Evolutionary conservation across 1,139 yeast genomes (phyloP).

Genomic region (Groenewaldozyma auringiensis): DNA sequence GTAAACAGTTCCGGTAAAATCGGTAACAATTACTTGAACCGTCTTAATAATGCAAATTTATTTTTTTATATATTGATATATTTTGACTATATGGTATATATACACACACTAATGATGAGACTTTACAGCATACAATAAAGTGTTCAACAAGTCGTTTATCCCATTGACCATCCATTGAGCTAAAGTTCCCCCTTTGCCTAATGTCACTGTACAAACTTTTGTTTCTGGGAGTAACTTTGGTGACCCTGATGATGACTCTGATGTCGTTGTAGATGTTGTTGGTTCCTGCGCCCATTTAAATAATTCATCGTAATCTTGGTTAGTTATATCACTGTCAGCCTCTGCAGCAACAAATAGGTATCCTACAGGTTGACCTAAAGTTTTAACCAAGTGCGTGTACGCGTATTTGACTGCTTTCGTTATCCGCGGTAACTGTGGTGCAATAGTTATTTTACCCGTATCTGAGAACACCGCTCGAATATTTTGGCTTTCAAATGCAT

Average conservation of each 20-base stretch:
- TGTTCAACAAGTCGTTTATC: slow-evolving; percentile 58
- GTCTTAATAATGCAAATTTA: too few species aligned
- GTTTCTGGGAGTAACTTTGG: slow-evolving; percentile 5
- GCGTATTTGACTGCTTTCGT: slow-evolving; percentile 23
- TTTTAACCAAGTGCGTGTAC: slow-evolving; percentile 10
- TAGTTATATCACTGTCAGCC: slow-evolving; percentile 46
- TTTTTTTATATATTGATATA: too few species aligned
- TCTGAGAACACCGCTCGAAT: slow-evolving; percentile 74
- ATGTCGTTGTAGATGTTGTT: slow-evolving; percentile 9
- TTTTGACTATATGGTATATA: too few species aligned
- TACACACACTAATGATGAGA: not conserved
- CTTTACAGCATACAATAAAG: slow-evolving; percentile 11
- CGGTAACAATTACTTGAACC: too few species aligned
- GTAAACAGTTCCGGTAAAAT: too few species aligned
- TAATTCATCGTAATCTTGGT: slow-evolving; percentile 42
- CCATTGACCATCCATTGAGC: slow-evolving; percentile 72
- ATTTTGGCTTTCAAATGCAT: slow-evolving; percentile 53
- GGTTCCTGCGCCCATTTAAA: slow-evolving; percentile 49
- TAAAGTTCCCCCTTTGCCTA: slow-evolving; percentile 47
- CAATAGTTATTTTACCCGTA: slow-evolving; percentile 32
- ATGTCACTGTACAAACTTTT: slow-evolving; percentile 55
- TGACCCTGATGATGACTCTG: not conserved
- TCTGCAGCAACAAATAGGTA: slow-evolving; percentile 48
- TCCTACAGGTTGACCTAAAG: slow-evolving; percentile 8
- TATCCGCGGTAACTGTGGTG: slow-evolving; percentile 18